Evolutionary conservation across 352 stramenopile genomes (phyloP).

Genomic region (Phytophthora cajani): DNA sequence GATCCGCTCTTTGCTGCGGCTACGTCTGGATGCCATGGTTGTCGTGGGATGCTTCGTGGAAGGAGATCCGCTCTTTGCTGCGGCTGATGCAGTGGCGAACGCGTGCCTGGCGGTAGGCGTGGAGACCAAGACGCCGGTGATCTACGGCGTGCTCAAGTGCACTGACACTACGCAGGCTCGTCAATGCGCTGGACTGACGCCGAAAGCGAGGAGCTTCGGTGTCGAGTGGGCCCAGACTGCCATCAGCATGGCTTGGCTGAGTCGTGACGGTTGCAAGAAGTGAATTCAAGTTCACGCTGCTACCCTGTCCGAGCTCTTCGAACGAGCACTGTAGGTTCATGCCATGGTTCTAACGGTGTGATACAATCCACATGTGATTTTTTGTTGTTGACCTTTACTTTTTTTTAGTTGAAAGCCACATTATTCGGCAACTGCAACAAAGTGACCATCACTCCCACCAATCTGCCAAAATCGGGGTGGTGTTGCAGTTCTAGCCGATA

Average conservation of each 20-base stretch:
- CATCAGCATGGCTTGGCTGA: constrained; percentile 88
- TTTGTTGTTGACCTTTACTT: too few relatives aligned
- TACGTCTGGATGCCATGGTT: constrained; percentile 4
- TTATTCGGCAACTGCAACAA: constrained; percentile 12
- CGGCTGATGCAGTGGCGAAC: constrained; percentile 1
- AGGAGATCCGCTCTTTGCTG: neutral
- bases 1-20: neutral
- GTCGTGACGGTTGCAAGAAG: neutral
- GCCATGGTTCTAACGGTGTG: too few relatives aligned
- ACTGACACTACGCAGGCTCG: constrained; percentile 5
- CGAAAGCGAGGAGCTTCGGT: constrained; percentile 10
- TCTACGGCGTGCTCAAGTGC: constrained; percentile 6
- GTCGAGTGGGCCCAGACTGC: constrained; percentile 91
- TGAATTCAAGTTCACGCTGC: neutral
- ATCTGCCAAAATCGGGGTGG: neutral
- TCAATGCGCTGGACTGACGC: constrained; percentile 4
- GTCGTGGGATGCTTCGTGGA: constrained; percentile 4
- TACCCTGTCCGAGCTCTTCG: too few relatives aligned
- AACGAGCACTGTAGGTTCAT: too few relatives aligned
- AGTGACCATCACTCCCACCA: constrained; percentile 21
- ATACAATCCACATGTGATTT: too few relatives aligned
- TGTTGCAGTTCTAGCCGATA: constrained; percentile 14
- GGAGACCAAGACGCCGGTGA: constrained; percentile 4
- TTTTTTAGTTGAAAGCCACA: too few relatives aligned
- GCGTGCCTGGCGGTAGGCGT: neutral